Base-by-base conservation (phyloP, 2,329 filamentous ascomycete species). In the Alternaria rosae region DNA sequence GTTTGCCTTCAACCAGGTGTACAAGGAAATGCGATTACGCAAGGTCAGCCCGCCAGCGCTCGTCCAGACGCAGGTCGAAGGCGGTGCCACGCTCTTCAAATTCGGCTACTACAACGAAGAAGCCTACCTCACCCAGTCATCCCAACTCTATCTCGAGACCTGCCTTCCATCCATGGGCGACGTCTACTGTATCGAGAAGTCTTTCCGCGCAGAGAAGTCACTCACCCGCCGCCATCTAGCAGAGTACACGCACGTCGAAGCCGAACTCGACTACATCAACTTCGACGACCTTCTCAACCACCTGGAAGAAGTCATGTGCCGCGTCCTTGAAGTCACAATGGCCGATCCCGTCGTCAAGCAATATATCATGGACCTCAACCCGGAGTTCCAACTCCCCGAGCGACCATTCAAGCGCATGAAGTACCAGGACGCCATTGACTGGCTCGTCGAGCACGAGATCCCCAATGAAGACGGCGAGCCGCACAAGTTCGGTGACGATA, bases 101-200 rank as follows among this genome's bases (percentile, higher is more conserved):
- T 91, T 97, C 74, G 86, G 91, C 76, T 96, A 95, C 85, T 97
- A 97, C 82, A 91, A 89, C 71, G 92, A 97, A 81, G 87, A 90
- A 71, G 92, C 95, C 62, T 99, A 94, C 84, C 88, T 99, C 66
- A 98, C 95, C 5, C 95, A 99, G 82, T 97, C 94, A 4, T 97
- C 92, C 32, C 95, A 99, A 82, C 88, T 99, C 56, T 99, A 99
- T 82, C 91, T 99, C 61, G 95, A 99, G 85, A 99, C 95, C 30
- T 93, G 91, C 69, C 85, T 99, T 30, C 93, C 94, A 11, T 92
- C 91, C 54, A 86, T 98, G 74, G 95, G 95, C 71, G 92, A 97
- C 78, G 93, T 97, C 55, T 99, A 96, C 87, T 98, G 94, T 79
- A 94, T 99, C 74, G 94, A 97, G 81, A 97, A 97, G 81, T 98